phyloP scores from a whole-genome alignment of 2,329 filamentous ascomycete species.

The Fusarium zealandicum region DNA sequence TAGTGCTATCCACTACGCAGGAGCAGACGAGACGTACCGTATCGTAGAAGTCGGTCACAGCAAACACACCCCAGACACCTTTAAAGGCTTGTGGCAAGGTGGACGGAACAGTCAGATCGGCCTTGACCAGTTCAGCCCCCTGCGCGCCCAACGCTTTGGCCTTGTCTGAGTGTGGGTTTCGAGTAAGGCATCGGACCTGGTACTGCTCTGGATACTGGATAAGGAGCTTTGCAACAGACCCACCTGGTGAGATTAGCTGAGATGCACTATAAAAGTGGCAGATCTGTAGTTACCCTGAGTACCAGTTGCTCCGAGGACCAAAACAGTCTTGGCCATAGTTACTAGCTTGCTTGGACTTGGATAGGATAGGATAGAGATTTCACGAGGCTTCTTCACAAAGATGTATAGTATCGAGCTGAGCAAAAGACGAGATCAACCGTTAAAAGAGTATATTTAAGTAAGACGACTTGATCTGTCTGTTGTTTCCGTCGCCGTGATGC shows the following conservation, averaged over 20 bases:
- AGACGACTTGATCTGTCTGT: no score
- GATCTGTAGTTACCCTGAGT: constrained; percentile 21
- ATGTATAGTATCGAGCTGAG: no score
- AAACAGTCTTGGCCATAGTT: constrained; percentile 14
- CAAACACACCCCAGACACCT: constrained; percentile 19
- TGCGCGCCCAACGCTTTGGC: constrained; percentile 13
- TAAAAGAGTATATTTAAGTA: no score
- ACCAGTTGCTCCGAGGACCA: constrained; percentile 25
- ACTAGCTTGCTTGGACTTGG: neutral
- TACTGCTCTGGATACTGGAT: constrained; percentile 20
- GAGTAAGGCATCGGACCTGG: constrained; percentile 16
- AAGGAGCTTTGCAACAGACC: constrained; percentile 21
- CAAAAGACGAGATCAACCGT: no score
- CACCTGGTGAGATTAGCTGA: constrained; percentile 6
- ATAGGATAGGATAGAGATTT: no score
- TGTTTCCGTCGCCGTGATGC: no score
- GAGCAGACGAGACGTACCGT: constrained; percentile 10
- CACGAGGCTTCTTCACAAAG: no score
- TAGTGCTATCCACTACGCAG: no score
- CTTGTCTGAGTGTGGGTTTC: constrained; percentile 19
- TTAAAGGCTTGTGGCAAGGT: constrained; percentile 17
- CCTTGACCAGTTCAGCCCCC: constrained; percentile 17
- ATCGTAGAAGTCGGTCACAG: constrained; percentile 25
- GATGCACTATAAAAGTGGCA: no score
- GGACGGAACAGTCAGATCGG: constrained; percentile 20